Base-by-base conservation (phyloP, 108 stramenopile genomes). In the Epithemia pelagica region DNA sequence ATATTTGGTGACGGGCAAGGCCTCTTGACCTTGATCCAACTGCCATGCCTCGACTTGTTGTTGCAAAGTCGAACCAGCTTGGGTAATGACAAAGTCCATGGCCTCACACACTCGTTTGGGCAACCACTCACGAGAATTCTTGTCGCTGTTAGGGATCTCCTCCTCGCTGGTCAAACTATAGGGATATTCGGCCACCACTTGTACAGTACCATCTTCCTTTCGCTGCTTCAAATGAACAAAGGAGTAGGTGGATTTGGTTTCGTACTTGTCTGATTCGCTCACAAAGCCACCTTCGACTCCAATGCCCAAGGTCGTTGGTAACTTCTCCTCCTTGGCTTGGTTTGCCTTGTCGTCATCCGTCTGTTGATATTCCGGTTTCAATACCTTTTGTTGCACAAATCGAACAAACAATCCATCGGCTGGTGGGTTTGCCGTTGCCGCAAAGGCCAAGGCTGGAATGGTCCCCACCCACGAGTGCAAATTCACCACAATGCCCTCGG, bases 271-370 rank as follows among this genome's bases (percentile, higher is more conserved):
- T 27, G 82, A 86, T 37, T 94, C 92, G 26, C 90, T 79, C 30
- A 72, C 70, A 77, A 97, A 99, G 25, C 98, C 98, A 28, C 98
- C 98, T 53, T 91, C 89, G 24, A 96, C 83, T 20, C 97, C 97
- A 30, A 99, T 77, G 5, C 86, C 98, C 24, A 99, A 61, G 57
- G 94, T 93, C 26, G 95, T 92, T 23, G 76, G 69, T 46, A 46
- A 10, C 10, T 5, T 5, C 5, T 5, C 10, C 15, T 46, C 37
- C 20, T 28, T n/a, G 27, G 25, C 23, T 54, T 29, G 10, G 24
- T 33, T 52, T 24, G 59, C 33, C 32, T 61, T 51, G 56, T 51
- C 2, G 59, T 57, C 51, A 15, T 46, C 37, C 15, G 37, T 15
- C 15, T 5, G 10, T 46, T 5, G 10, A 10, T 46, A 15, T 46